phyloP scores from a whole-genome alignment of 306 rosid species.

The Cicer yamashitae region DNA sequence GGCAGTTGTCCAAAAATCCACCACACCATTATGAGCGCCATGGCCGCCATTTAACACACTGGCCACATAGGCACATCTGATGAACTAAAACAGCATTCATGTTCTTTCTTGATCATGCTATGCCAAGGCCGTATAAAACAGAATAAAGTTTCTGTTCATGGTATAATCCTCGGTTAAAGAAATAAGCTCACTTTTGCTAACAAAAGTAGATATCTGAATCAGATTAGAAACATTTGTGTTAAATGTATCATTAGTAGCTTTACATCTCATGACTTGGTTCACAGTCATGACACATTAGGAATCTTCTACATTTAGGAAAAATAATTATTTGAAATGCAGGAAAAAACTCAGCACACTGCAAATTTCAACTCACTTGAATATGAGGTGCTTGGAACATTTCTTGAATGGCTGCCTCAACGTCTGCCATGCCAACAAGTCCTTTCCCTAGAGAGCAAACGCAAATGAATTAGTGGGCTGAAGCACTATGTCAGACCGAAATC shows the following conservation, averaged over 20 bases:
- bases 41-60: neutral
- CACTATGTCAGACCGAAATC: conserved; percentile 29
- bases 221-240: conserved; percentile 23
- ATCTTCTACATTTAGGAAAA: neutral
- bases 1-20: too few species aligned
- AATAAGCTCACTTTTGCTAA: neutral
- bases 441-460: conserved; percentile 55
- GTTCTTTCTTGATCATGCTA: conserved; percentile 16
- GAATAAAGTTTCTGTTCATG: conserved; percentile 20
- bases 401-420: conserved; percentile 90
- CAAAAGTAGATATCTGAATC: neutral
- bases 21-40: too few species aligned
- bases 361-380: conserved; percentile 74
- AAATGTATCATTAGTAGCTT: conserved; percentile 9
- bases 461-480: conserved; percentile 39
- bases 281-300: neutral
- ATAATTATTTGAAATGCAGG: conserved; percentile 28
- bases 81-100: conserved; percentile 23
- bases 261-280: conserved; percentile 30
- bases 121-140: conserved; percentile 24
- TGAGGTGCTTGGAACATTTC: conserved; percentile 99
- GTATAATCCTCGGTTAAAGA: conserved; percentile 29
- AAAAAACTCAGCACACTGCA: conserved; percentile 24
- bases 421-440: conserved; percentile 71
- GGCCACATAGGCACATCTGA: conserved; percentile 21